phyloP scores from a whole-genome alignment of 768 basidiomycete species.

The Tephrocybe sp. region DNA sequence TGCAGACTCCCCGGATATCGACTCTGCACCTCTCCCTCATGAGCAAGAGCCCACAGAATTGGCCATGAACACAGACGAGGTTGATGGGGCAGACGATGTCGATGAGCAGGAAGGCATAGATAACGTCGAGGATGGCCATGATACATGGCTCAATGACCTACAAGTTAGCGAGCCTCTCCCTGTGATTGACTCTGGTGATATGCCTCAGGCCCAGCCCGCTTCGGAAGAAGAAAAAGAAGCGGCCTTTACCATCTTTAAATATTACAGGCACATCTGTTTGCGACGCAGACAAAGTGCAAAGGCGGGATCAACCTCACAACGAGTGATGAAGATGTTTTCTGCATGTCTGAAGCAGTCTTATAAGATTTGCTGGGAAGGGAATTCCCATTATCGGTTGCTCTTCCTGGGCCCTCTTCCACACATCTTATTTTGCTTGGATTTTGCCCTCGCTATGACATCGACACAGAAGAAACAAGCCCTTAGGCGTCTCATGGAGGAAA shows the following conservation, averaged over 20 bases:
- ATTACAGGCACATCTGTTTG: slow-evolving; percentile 8
- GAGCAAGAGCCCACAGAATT: background rate
- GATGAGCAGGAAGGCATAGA: background rate
- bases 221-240: slow-evolving; percentile 23
- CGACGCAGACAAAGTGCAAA: slow-evolving; percentile 4
- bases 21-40: background rate
- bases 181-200: background rate
- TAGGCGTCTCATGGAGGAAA: slow-evolving; percentile 23
- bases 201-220: slow-evolving; percentile 7
- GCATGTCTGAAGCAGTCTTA: slow-evolving; percentile 27
- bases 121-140: background rate
- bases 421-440: slow-evolving; percentile 40
- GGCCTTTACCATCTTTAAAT: slow-evolving; percentile 21
- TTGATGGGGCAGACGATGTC: background rate
- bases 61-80: background rate
- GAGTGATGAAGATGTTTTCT: slow-evolving; percentile 23
- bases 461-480: slow-evolving; percentile 31
- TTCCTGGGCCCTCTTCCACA: slow-evolving; percentile 41
- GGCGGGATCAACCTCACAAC: slow-evolving; percentile 1
- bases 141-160: background rate
- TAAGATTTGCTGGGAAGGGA: slow-evolving; percentile 25
- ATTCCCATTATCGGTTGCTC: slow-evolving; percentile 30
- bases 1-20: background rate
- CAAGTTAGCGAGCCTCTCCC: background rate
- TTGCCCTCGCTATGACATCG: slow-evolving; percentile 22